Conservation (phyloP, 768 basidiomycete genomes). For the Porpolomopsis calyptriformis region DNA sequence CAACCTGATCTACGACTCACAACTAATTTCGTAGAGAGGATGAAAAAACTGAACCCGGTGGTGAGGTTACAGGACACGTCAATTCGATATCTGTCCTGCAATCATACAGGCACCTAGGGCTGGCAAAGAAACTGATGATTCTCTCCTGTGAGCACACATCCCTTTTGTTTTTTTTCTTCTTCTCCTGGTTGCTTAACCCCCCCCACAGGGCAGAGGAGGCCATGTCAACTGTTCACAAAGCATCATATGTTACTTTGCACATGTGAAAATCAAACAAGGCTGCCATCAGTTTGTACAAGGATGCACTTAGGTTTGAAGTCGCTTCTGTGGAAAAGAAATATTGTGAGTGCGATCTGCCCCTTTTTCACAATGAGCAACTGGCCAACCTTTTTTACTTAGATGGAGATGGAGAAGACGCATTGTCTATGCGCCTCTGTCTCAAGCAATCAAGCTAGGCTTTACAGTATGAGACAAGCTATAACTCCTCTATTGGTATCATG, state of each 20-base stretch:
- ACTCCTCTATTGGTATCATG: no score
- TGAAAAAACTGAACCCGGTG: conserved; percentile 48
- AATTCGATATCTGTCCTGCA: conserved; percentile 93
- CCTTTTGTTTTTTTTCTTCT: not conserved
- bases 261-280: conserved; percentile 95
- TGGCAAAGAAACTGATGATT: conserved; percentile 93
- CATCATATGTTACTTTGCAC: conserved; percentile 83
- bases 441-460: conserved; percentile 18
- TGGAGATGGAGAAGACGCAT: conserved; percentile 92
- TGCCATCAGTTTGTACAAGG: conserved; percentile 77
- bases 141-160: conserved; percentile 67
- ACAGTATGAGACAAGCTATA: no score
- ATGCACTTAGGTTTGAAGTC: conserved; percentile 85
- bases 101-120: conserved; percentile 79
- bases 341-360: conserved; percentile 39
- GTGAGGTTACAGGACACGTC: conserved; percentile 82
- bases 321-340: conserved; percentile 85
- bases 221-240: conserved; percentile 80
- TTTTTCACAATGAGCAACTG: not conserved
- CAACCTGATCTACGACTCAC: not conserved
- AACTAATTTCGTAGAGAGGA: conserved; percentile 36
- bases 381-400: conserved; percentile 34
- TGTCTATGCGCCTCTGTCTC: conserved; percentile 73
- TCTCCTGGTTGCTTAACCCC: no score
- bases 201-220: conserved; percentile 58